Percentiles rank a stretch among this genome's conserved stretches.
Conservation (phyloP, 768 basidiomycete species). For the Tylopilus balloui region DNA sequence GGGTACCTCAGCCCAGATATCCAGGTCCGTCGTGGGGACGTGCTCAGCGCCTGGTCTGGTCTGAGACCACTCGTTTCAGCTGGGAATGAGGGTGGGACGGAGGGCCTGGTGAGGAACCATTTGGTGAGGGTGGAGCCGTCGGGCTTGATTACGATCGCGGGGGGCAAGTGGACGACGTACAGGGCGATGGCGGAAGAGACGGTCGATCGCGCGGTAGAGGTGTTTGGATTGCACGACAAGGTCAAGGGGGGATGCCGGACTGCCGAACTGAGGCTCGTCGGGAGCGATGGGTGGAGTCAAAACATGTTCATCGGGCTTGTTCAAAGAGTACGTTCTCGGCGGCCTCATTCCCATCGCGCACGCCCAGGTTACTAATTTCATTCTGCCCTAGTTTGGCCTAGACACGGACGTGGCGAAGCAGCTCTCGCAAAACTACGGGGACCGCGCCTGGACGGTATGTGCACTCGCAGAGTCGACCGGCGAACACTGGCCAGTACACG, state of each 20-base stretch:
- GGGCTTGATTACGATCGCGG: constrained; percentile 90
- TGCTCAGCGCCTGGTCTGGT: constrained; percentile 93
- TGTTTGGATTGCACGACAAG: constrained; percentile 59
- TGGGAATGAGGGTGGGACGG: constrained; percentile 67
- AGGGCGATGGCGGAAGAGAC: constrained; percentile 94
- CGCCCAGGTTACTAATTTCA: neutral
- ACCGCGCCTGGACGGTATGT: constrained; percentile 94
- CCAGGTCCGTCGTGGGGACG: constrained; percentile 90
- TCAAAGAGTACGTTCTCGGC: constrained; percentile 62
- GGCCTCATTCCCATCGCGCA: too few relatives aligned
- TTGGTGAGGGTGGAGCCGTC: constrained; percentile 79
- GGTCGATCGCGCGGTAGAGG: constrained; percentile 79
- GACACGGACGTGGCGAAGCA: constrained; percentile 92
- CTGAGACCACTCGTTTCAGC: constrained; percentile 87
- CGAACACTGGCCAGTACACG: constrained; percentile 81
- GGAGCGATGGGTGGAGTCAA: constrained; percentile 89
- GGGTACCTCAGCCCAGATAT: constrained; percentile 89
- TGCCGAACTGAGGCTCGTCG: constrained; percentile 75
- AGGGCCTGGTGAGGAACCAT: constrained; percentile 89
- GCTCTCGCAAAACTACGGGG: constrained; percentile 90
- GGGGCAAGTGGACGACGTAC: constrained; percentile 99
- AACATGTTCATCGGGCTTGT: constrained; percentile 97
- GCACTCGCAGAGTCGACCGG: constrained; percentile 75
- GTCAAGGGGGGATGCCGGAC: constrained; percentile 69
- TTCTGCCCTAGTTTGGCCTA: constrained; percentile 64